phyloP scores from a whole-genome alignment of 768 basidiomycete genomes.

The Artomyces pyxidatus region DNA sequence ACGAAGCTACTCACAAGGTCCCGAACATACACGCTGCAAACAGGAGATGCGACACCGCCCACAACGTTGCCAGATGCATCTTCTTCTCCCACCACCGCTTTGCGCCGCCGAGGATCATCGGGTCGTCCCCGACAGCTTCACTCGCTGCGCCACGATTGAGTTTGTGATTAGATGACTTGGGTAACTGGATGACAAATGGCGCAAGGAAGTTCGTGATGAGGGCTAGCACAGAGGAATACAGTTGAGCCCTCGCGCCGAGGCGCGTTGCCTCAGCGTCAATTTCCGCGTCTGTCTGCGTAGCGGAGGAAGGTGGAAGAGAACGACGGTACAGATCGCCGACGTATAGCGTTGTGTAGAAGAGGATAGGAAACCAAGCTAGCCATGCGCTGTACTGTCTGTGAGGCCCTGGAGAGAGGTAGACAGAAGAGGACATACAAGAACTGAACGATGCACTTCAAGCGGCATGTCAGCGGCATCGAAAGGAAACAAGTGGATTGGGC shows the following conservation, averaged over 20 bases:
- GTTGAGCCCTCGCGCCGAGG: constrained; percentile 76
- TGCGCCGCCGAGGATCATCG: neutral
- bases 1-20: constrained; percentile 60
- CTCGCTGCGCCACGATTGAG: constrained; percentile 12
- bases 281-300: constrained; percentile 23
- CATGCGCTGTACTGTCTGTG: constrained; percentile 43
- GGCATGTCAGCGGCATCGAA: neutral
- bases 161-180: neutral
- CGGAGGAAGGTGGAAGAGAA: constrained; percentile 23
- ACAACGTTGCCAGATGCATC: constrained; percentile 60
- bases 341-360: constrained; percentile 85
- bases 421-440: constrained; percentile 53
- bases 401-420: neutral
- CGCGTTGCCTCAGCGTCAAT: constrained; percentile 66
- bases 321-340: constrained; percentile 80
- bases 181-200: constrained; percentile 46
- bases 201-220: constrained; percentile 61
- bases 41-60: constrained; percentile 70
- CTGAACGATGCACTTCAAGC: constrained; percentile 62
- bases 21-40: constrained; percentile 74
- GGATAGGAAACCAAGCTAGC: constrained; percentile 88
- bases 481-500: constrained; percentile 18
- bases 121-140: neutral
- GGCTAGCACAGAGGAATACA: constrained; percentile 65
- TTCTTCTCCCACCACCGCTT: constrained; percentile 23